Evolutionary conservation across 2,329 filamentous ascomycete species (phyloP).

Genomic region (Arthrinium puccinioides): DNA sequence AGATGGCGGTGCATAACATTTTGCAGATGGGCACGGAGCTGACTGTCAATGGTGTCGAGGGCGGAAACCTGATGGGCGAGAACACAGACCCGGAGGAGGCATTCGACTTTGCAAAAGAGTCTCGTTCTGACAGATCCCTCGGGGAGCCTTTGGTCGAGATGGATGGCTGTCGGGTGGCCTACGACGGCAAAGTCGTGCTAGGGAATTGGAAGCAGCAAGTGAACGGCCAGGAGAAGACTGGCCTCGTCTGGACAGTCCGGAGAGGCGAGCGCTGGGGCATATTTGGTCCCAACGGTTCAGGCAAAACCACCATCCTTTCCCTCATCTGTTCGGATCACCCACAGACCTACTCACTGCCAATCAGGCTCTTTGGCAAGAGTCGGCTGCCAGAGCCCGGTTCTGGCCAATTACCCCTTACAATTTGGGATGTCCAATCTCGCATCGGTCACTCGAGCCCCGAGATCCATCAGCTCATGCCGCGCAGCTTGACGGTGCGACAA

Average conservation of each 20-base stretch:
- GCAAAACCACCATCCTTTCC: slow-evolving; percentile 90
- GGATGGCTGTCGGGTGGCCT: slow-evolving; percentile 74
- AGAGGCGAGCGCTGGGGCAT: slow-evolving; percentile 85
- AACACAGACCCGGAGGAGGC: slow-evolving; percentile 4
- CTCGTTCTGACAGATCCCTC: slow-evolving; percentile 13
- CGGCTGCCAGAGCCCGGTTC: slow-evolving; percentile 69
- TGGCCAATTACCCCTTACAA: slow-evolving; percentile 63
- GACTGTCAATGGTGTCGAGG: slow-evolving; percentile 30
- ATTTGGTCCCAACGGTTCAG: slow-evolving; percentile 89
- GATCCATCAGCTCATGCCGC: slow-evolving; percentile 88
- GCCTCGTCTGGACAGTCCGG: slow-evolving; percentile 76
- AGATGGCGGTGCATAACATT: slow-evolving; percentile 39
- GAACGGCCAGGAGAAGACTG: slow-evolving; percentile 42
- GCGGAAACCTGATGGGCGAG: slow-evolving; percentile 25
- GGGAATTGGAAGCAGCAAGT: slow-evolving; percentile 68
- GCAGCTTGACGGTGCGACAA: slow-evolving; percentile 62
- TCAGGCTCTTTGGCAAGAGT: slow-evolving; percentile 77
- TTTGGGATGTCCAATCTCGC: slow-evolving; percentile 85
- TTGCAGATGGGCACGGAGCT: slow-evolving; percentile 43
- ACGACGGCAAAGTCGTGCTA: slow-evolving; percentile 69
- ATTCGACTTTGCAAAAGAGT: slow-evolving; percentile 2
- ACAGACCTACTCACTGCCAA: slow-evolving; percentile 82
- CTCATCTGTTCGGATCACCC: slow-evolving; percentile 94
- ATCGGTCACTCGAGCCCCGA: slow-evolving; percentile 94
- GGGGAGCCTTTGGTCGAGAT: slow-evolving; percentile 80